phyloP scores from a whole-genome alignment of 345 rosid species.

The Populus simonii region DNA sequence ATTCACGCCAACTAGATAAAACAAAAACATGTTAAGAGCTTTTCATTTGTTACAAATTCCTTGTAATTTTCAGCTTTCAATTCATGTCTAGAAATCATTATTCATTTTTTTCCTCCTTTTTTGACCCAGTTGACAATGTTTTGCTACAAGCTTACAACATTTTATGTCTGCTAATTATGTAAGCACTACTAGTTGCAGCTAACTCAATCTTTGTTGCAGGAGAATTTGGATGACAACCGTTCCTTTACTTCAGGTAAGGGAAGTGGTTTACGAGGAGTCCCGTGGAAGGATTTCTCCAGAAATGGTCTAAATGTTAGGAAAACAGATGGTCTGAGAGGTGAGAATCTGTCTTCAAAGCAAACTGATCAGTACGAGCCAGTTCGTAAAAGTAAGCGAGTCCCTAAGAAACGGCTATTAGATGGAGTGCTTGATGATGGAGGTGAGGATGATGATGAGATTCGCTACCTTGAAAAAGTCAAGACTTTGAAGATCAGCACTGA shows the following conservation, averaged over 20 bases:
- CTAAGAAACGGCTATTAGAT: constrained; percentile 21
- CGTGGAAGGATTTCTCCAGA: constrained; percentile 20
- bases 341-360: constrained; percentile 27
- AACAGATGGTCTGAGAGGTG: constrained; percentile 27
- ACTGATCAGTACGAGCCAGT: constrained; percentile 18
- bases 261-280: constrained; percentile 18
- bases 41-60: not conserved
- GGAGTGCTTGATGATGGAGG: constrained; percentile 27
- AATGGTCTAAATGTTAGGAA: constrained; percentile 21
- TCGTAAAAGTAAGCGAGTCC: constrained; percentile 28
- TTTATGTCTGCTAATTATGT: not conserved
- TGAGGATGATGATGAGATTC: constrained; percentile 29
- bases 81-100: not conserved
- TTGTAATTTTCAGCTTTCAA: not conserved
- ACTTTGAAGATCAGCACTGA: constrained; percentile 19
- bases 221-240: constrained; percentile 18
- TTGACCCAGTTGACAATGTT: not conserved
- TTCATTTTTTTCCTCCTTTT: not conserved
- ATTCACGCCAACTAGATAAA: not conserved
- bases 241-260: constrained; percentile 21
- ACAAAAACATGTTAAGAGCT: not conserved
- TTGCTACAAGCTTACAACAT: not conserved
- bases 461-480: constrained; percentile 28
- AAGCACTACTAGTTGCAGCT: not conserved
- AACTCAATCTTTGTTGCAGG: constrained; percentile 5